Percentiles rank a stretch among this genome's conserved stretches.
Evolutionary conservation across 2,329 filamentous ascomycete genomes (phyloP).

Genomic region (Neonectria magnoliae): DNA sequence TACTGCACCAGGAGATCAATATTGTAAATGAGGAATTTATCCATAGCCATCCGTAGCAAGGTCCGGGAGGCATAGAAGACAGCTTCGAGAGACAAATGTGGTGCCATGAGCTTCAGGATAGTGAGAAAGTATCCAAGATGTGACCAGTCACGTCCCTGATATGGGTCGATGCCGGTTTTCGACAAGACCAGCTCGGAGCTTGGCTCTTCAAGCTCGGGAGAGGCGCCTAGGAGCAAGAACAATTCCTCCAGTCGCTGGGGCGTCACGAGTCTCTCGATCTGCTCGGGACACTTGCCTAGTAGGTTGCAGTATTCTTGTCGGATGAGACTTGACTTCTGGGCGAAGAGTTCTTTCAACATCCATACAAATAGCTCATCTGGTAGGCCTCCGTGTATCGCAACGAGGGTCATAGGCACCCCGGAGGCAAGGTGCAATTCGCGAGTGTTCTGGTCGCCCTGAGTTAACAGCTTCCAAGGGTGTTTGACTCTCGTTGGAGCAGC

Average conservation of each 20-base stretch:
- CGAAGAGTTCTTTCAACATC: slow-evolving; percentile 69
- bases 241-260: slow-evolving; percentile 59
- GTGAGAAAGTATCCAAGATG: slow-evolving; percentile 55
- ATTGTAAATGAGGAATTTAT: slow-evolving; percentile 59
- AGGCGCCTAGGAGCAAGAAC: slow-evolving; percentile 68
- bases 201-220: slow-evolving; percentile 53
- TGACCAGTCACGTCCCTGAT: slow-evolving; percentile 57
- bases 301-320: slow-evolving; percentile 70
- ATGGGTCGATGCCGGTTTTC: slow-evolving; percentile 42
- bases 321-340: slow-evolving; percentile 64
- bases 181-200: slow-evolving; percentile 33
- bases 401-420: slow-evolving; percentile 67
- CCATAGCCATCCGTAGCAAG: slow-evolving; percentile 65
- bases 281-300: slow-evolving; percentile 55
- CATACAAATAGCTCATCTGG: slow-evolving; percentile 74
- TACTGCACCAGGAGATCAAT: slow-evolving; percentile 52
- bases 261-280: slow-evolving; percentile 57
- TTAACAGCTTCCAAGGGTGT: slow-evolving; percentile 60
- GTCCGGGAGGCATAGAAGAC: slow-evolving; percentile 55
- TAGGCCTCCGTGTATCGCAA: slow-evolving; percentile 49
- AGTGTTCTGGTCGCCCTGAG: slow-evolving; percentile 53
- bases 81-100: slow-evolving; percentile 47
- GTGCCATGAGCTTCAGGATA: slow-evolving; percentile 53
- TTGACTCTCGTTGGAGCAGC: slow-evolving; percentile 45
- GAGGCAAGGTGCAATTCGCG: slow-evolving; percentile 70